Evolutionary conservation across 495 filamentous ascomycete genomes (phyloP).

Genomic region (Jackrogersella minutella): DNA sequence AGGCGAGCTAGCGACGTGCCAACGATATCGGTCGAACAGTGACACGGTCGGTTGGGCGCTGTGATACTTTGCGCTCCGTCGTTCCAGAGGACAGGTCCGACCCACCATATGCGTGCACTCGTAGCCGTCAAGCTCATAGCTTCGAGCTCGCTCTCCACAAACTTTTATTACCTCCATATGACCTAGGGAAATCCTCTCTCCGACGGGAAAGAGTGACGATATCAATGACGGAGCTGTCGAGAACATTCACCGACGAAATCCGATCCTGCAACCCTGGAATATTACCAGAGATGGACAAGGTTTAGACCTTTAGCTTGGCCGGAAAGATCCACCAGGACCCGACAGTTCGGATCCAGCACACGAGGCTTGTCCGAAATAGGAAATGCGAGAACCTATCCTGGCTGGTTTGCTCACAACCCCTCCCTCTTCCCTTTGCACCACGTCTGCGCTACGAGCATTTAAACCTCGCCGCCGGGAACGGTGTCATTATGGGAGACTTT

Average conservation of each 20-base stretch:
- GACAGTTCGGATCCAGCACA: conserved; percentile 31
- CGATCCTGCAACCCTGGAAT: background rate
- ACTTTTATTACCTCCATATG: background rate
- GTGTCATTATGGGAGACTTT: background rate
- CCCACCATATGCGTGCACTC: conserved; percentile 6
- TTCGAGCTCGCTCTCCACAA: too few species aligned
- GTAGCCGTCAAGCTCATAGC: background rate
- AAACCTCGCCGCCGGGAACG: background rate
- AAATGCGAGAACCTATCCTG: background rate
- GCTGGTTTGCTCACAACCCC: conserved; percentile 8
- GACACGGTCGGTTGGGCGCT: conserved; percentile 22
- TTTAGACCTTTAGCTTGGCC: conserved; percentile 26
- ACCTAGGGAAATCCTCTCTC: conserved; percentile 3
- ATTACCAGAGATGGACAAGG: conserved; percentile 4
- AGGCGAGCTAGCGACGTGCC: conserved; percentile 7
- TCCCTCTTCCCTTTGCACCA: background rate
- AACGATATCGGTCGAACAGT: conserved; percentile 28
- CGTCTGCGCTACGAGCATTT: conserved; percentile 7
- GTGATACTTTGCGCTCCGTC: conserved; percentile 20
- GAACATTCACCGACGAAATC: background rate
- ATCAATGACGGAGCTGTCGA: conserved; percentile 6
- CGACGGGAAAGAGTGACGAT: background rate
- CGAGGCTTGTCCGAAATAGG: conserved; percentile 18
- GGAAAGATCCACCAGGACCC: conserved; percentile 24
- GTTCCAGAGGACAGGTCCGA: conserved; percentile 8